Conservation (phyloP, 2,329 filamentous ascomycete genomes). For the Pestalotiopsis sp. region DNA sequence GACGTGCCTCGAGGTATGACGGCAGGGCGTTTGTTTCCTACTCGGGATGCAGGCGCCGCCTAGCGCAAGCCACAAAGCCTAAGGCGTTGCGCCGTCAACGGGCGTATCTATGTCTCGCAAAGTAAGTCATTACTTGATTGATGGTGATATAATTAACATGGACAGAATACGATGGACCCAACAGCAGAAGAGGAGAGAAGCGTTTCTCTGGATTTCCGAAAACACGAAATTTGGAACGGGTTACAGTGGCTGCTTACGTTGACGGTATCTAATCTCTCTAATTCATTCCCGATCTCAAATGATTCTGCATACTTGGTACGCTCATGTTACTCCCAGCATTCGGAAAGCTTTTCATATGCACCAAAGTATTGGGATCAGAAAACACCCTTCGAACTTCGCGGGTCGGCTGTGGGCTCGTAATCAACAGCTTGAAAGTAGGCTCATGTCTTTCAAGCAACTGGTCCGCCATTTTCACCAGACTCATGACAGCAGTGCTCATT, state of each 20-base stretch:
- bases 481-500: neutral
- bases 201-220: neutral
- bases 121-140: no score
- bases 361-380: neutral
- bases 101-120: no score
- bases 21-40: neutral
- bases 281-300: neutral
- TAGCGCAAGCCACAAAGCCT: constrained; percentile 3
- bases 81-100: neutral
- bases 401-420: neutral
- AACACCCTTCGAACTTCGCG: neutral
- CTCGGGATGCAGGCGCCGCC: neutral
- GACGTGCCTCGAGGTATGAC: neutral
- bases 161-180: neutral
- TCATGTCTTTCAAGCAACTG: neutral
- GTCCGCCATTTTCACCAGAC: neutral
- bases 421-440: neutral
- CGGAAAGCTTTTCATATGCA: neutral
- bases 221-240: no score
- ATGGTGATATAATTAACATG: neutral
- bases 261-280: neutral
- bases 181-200: neutral
- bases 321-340: neutral
- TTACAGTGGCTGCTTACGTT: no score
- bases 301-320: neutral